These are phyloP conservation scores for Xylaria intraflava DNA, from an alignment of 495 filamentous ascomycete species.

Conservation along the genomic window DNA sequence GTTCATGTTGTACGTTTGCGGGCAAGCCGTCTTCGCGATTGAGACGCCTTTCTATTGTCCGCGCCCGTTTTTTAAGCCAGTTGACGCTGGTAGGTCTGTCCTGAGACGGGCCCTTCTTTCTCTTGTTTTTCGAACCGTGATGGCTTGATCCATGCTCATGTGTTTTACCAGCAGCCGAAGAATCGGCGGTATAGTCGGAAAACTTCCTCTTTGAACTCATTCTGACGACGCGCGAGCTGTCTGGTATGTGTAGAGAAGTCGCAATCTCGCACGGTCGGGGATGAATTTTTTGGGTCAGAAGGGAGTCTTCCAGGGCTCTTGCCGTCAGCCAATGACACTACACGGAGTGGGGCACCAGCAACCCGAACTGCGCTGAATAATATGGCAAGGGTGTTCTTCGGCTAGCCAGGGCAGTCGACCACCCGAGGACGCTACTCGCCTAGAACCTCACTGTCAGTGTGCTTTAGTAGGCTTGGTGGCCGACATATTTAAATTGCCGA, in stretches of 20 bases:
- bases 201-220: conserved; percentile 33
- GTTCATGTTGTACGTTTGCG: conserved; percentile 64
- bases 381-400: too few species aligned
- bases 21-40: conserved; percentile 54
- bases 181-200: conserved; percentile 22
- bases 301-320: not conserved
- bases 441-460: too few species aligned
- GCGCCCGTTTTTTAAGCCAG: conserved; percentile 52
- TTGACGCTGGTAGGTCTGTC: conserved; percentile 27
- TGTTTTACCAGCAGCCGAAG: conserved; percentile 13
- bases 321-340: too few species aligned
- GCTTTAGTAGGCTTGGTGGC: too few species aligned
- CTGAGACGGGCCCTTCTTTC: conserved; percentile 27
- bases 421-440: too few species aligned
- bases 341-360: too few species aligned
- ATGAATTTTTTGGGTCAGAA: not conserved
- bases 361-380: too few species aligned
- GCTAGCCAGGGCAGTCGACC: too few species aligned
- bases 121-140: conserved; percentile 22
- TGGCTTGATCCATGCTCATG: conserved; percentile 18
- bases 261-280: not conserved
- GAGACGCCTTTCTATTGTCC: conserved; percentile 58
- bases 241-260: not conserved
- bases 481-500: too few species aligned
- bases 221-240: not conserved